Evolutionary conservation across 1,284 basidiomycete genomes (phyloP), one percentile per base, ranked within the genome.

Genomic region (Cryptococcus sp.): DNA sequence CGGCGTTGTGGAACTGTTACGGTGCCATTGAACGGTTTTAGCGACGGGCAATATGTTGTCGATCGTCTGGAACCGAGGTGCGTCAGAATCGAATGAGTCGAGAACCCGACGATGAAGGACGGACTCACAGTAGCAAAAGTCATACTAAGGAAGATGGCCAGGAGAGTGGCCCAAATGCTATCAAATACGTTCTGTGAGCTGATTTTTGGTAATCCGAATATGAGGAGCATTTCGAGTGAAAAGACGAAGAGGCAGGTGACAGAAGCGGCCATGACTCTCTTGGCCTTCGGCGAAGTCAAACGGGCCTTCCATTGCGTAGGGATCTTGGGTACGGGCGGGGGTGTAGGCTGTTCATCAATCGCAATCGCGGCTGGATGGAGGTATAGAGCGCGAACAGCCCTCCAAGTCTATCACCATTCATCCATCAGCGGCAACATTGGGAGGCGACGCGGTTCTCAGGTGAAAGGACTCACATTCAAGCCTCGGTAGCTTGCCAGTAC

Each of bases 401-500:
- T 29, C 55, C 55, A 56, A 8, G 34, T 50, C 55, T 56, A 26
- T 38, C n/a, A 34, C 15, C 22, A 8, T n/a, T n/a, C 29, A 34
- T 7, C 13, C 29, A 34, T 7, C 29, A 10, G 8, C 3, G 29
- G 8, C 29, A 34, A 10, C 29, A 34, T 10, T 7, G 13, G 29
- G 8, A 34, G 5, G 29, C 29, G 29, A 34, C 29, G 29, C 29
- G 5, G 8, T 29, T 34, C 29, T 10, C 8, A 34, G 13, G 29
- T 13, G 29, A 13, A 10, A 34, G 8, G 13, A 55, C 55, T 46
- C 38, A 56, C 55, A 22, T 56, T 56, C 29, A 56, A 41, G 15
- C 49, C 48, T 25, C 40, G 38, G 50, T 56, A 56, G 19, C 55
- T 56, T 13, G 43, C 55, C 11, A 51, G 37, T 11, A 29, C 55